These are phyloP conservation scores for Pseudogymnoascus sp. DNA, from an alignment of 2,329 filamentous ascomycete genomes.

Conservation along the genomic window DNA sequence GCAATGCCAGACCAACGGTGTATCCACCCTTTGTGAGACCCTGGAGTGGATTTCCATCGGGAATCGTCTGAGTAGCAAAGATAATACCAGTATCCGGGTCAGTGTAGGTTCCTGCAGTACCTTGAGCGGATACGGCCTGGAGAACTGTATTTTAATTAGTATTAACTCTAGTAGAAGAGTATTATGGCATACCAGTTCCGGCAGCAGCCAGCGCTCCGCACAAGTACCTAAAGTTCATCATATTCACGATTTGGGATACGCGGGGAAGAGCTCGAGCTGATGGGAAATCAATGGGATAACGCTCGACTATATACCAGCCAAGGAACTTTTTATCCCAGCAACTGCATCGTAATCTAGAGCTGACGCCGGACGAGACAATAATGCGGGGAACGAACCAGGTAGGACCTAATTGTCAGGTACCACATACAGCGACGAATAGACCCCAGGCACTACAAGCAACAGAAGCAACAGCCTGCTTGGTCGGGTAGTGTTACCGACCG, in stretches of 20 bases:
- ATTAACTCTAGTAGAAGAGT: not conserved
- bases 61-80: conserved; percentile 44
- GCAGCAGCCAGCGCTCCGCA: not conserved
- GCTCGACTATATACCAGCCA: not conserved
- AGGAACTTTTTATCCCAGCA: not conserved
- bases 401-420: not conserved
- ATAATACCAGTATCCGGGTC: conserved; percentile 44
- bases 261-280: not conserved
- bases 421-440: not conserved
- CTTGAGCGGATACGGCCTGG: not conserved
- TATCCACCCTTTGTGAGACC: conserved; percentile 38
- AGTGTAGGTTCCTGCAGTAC: conserved; percentile 29
- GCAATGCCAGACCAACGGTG: conserved; percentile 49
- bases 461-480: not conserved
- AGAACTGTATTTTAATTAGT: not conserved
- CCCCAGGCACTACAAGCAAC: not conserved
- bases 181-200: not conserved
- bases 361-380: not conserved
- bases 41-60: conserved; percentile 17
- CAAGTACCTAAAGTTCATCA: not conserved
- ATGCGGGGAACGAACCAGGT: not conserved
- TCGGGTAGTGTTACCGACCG: not conserved
- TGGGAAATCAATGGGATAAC: not conserved
- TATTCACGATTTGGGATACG: not conserved
- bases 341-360: conserved; percentile 6